Conservation (phyloP, 768 basidiomycete genomes). For the Lyophyllum atratum region DNA sequence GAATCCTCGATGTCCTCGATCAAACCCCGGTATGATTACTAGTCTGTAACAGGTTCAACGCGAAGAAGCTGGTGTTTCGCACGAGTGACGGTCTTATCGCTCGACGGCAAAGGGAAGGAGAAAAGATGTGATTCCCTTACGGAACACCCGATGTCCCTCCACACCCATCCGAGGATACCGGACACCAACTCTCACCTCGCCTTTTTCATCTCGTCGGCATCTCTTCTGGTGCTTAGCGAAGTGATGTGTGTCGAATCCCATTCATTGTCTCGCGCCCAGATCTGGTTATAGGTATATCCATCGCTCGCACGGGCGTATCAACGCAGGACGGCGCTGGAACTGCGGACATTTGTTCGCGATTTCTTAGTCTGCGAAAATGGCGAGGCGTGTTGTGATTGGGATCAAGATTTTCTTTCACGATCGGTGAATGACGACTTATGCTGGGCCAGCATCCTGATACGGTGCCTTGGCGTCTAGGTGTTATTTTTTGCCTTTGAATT, state of each 20-base stretch:
- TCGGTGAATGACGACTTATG: slow-evolving; percentile 11
- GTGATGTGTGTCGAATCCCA: neutral
- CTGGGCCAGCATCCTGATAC: neutral
- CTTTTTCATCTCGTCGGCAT: slow-evolving; percentile 6
- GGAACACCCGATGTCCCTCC: neutral
- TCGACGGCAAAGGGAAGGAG: neutral
- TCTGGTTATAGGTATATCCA: neutral
- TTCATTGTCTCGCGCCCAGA: neutral
- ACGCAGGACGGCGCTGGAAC: neutral
- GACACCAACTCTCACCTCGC: neutral
- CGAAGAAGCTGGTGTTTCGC: neutral
- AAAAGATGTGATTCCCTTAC: slow-evolving; percentile 1
- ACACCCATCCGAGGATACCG: slow-evolving; percentile 11
- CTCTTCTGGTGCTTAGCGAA: neutral
- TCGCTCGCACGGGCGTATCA: neutral
- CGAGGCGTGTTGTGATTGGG: neutral
- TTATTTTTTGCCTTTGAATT: slow-evolving; percentile 1
- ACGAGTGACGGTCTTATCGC: neutral
- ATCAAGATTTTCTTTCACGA: slow-evolving; percentile 15
- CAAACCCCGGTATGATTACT: slow-evolving; percentile 8
- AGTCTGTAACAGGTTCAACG: neutral
- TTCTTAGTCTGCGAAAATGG: neutral
- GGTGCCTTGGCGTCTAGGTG: slow-evolving; percentile 3
- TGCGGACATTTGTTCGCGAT: neutral
- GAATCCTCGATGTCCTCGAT: slow-evolving; percentile 8